These are phyloP conservation scores for Zygosaccharomyces rouxii DNA, from an alignment of 805 yeast species.

Conservation along the genomic window DNA sequence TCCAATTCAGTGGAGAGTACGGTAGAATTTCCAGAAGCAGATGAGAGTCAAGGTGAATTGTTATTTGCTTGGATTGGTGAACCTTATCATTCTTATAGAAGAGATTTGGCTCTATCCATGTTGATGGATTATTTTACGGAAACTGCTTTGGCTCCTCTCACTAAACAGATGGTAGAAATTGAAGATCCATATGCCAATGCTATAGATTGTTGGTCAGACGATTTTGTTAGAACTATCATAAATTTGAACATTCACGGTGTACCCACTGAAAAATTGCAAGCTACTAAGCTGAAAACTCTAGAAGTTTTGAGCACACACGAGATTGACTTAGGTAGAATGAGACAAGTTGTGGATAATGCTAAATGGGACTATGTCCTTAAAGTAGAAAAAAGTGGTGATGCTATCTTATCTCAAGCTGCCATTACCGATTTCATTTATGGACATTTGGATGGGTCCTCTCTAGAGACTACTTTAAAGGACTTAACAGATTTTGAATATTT, in stretches of 20 bases:
- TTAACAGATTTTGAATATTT: constrained; percentile 53
- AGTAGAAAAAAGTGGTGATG: constrained; percentile 57
- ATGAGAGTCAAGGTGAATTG: constrained; percentile 78
- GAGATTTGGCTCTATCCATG: constrained; percentile 65
- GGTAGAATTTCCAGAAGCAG: constrained; percentile 83
- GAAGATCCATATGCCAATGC: constrained; percentile 78
- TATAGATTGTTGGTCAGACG: constrained; percentile 67
- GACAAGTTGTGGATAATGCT: constrained; percentile 61
- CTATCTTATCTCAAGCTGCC: constrained; percentile 58
- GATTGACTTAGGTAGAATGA: constrained; percentile 62
- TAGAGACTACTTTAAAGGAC: constrained; percentile 51
- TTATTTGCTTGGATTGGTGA: constrained; percentile 82
- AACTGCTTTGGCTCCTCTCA: constrained; percentile 70
- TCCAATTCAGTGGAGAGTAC: constrained; percentile 42
- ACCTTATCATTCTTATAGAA: constrained; percentile 44
- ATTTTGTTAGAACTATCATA: constrained; percentile 59
- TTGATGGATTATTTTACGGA: constrained; percentile 71
- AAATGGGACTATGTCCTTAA: constrained; percentile 56
- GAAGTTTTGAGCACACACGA: constrained; percentile 51
- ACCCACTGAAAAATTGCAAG: constrained; percentile 58
- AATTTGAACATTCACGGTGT: constrained; percentile 61
- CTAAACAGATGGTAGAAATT: constrained; percentile 68
- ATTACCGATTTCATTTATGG: constrained; percentile 82
- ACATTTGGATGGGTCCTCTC: constrained; percentile 51
- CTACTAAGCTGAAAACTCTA: constrained; percentile 50